These are phyloP conservation scores for Herpetomonas tarakana DNA, from an alignment of 208 protist species.

Conservation along the genomic window DNA sequence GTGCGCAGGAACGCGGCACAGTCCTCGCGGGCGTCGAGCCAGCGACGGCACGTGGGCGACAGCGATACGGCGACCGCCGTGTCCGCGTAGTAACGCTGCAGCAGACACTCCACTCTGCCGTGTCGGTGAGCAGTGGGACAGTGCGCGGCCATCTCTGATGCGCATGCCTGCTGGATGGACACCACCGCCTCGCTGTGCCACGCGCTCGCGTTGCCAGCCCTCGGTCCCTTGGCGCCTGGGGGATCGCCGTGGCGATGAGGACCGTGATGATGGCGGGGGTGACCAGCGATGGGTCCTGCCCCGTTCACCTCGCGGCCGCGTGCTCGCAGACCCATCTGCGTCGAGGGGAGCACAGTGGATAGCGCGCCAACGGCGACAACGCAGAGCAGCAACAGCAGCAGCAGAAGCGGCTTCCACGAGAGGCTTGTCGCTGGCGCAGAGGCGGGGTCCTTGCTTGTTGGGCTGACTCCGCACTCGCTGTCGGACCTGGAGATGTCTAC, in stretches of 20 bases:
- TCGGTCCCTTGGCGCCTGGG: too few relatives aligned
- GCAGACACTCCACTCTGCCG: slow-evolving; percentile 13
- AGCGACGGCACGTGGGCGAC: slow-evolving; percentile 38
- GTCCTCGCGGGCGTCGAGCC: slow-evolving; percentile 54
- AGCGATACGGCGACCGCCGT: slow-evolving; percentile 5
- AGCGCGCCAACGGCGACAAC: too few relatives aligned
- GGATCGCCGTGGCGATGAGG: too few relatives aligned
- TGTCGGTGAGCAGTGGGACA: slow-evolving; percentile 3
- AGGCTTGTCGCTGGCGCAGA: too few relatives aligned
- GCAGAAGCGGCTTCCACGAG: too few relatives aligned
- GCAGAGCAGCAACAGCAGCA: too few relatives aligned
- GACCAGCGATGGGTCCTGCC: too few relatives aligned
- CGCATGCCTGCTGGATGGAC: slow-evolving; percentile 17
- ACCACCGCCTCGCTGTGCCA: neutral
- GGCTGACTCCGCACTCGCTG: neutral
- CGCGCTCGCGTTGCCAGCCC: neutral
- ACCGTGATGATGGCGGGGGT: too few relatives aligned
- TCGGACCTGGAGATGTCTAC: neutral
- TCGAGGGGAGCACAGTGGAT: too few relatives aligned
- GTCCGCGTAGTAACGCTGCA: slow-evolving; percentile 1
- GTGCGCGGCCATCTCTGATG: slow-evolving; percentile 5
- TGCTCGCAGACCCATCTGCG: too few relatives aligned
- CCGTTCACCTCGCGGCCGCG: too few relatives aligned
- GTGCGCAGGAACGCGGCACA: slow-evolving; percentile 45
- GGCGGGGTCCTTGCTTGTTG: too few relatives aligned